Conservation (phyloP, 192 early-diverging fungal genomes). For the Allomyces macrogynus region DNA sequence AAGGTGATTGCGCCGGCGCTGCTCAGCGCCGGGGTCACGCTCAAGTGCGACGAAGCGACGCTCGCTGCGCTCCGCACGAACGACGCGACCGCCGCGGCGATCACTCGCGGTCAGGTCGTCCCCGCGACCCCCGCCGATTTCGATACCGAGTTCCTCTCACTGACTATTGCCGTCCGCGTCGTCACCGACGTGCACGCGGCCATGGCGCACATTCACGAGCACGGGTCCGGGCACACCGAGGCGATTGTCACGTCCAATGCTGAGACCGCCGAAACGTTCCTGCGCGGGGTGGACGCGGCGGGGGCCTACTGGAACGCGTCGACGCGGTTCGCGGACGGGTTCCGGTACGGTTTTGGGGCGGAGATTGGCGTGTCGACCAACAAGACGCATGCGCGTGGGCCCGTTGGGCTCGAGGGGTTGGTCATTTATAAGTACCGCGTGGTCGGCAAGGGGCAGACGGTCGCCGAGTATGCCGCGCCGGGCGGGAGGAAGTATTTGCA, state of each 20-base stretch:
- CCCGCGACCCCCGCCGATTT: constrained; percentile 39
- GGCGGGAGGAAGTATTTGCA: constrained; percentile 53
- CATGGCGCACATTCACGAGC: constrained; percentile 78
- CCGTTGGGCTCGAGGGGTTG: constrained; percentile 88
- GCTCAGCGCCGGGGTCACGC: constrained; percentile 30
- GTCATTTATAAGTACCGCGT: constrained; percentile 96
- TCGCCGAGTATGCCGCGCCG: constrained; percentile 58
- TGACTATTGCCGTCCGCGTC: constrained; percentile 59
- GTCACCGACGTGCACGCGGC: constrained; percentile 57
- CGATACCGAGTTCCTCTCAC: constrained; percentile 78
- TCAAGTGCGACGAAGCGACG: constrained; percentile 37
- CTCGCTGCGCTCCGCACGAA: constrained; percentile 9
- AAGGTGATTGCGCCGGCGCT: constrained; percentile 33
- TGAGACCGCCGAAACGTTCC: constrained; percentile 54
- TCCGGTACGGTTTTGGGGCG: constrained; percentile 95
- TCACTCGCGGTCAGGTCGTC: constrained; percentile 5
- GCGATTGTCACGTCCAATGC: constrained; percentile 69
- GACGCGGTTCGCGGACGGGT: constrained; percentile 92
- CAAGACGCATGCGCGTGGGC: constrained; percentile 96
- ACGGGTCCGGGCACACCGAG: constrained; percentile 91
- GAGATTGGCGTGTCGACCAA: constrained; percentile 97
- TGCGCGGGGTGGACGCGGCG: constrained; percentile 87
- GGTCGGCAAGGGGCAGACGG: constrained; percentile 71
- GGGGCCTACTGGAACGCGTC: constrained; percentile 94
- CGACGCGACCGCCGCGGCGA: constrained; percentile 8